Evolutionary conservation across 2,329 filamentous ascomycete genomes (phyloP), one percentile per base, ranked within the genome.

Genomic region (Helminthosporium solani): DNA sequence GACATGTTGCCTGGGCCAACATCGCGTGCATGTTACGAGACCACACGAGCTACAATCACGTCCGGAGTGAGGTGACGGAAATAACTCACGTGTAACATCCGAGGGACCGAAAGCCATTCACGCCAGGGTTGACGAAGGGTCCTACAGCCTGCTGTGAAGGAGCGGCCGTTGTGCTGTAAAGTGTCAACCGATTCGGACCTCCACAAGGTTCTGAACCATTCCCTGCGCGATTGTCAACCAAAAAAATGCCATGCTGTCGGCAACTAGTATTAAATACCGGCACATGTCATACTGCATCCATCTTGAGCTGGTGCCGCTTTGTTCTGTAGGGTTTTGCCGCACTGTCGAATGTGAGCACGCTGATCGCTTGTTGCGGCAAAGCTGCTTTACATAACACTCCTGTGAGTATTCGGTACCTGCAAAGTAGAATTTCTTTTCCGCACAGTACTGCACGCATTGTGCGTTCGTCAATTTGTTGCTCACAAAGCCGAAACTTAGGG

Each of bases 31-130:
- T 25, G 25, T 18, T 30, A 12, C 15, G 19, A 40, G 39, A 9
- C 23, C 23, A 25, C 23, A 9, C 23, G 23, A 25, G 23, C 5
- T 25, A 25, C 9, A 25, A 25, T 25, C 23, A 9, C 9, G 5
- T 5, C 9, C 6, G 23, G 23, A 9, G 9, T 21, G 6, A 36
- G 18, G 34, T 36, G 34, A 20, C 21, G 11, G 23, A 18, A 36
- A 36, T 36, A 11, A 57, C 55, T n/a, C 47, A 58, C 55, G 14
- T 43, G 34, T 56, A 58, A 25, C 53, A 56, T 25, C 53, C 53
- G 31, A 56, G 49, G 16, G 37, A 47, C 19, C 35, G 47, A 33
- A 39, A 58, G 9, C 55, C 52, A 21, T 53, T 53, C 3, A 50
- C 44, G 2, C 54, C 54, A 2, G 50, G 54, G 33, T 55, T 53